Percentiles rank a stretch among this genome's conserved stretches.
phyloP scores from a whole-genome alignment of 179 eudicot genomes.

The Beta lomatogona region DNA sequence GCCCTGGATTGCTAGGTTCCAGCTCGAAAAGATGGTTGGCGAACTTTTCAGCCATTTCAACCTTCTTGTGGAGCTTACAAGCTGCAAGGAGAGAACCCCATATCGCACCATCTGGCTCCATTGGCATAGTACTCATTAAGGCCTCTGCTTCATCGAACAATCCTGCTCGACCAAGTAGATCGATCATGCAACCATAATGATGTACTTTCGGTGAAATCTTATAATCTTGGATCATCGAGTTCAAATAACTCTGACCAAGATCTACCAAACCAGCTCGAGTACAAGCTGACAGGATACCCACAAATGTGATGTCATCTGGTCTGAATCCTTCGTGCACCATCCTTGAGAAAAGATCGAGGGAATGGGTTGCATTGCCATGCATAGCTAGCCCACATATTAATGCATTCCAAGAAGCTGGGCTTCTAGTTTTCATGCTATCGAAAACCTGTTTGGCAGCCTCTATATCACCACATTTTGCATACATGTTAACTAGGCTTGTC shows the following conservation, averaged over 20 bases:
- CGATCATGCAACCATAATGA: constrained; percentile 67
- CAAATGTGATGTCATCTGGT: constrained; percentile 65
- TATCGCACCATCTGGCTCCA: constrained; percentile 59
- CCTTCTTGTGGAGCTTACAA: constrained; percentile 50
- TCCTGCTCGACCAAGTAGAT: constrained; percentile 63
- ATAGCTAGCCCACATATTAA: constrained; percentile 57
- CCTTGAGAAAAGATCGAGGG: constrained; percentile 48
- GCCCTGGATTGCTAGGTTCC: constrained; percentile 54
- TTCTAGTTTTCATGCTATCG: constrained; percentile 26
- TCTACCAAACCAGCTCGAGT: constrained; percentile 60
- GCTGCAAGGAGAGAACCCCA: constrained; percentile 69
- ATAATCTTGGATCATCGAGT: constrained; percentile 48
- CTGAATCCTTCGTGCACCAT: constrained; percentile 42
- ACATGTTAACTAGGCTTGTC: constrained; percentile 64
- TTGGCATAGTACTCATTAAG: constrained; percentile 42
- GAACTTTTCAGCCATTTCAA: constrained; percentile 49
- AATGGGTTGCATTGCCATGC: constrained; percentile 53
- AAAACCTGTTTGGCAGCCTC: constrained; percentile 57
- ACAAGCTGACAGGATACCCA: constrained; percentile 63
- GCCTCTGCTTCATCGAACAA: constrained; percentile 55
- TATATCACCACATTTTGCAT: constrained; percentile 68
- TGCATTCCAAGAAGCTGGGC: constrained; percentile 55
- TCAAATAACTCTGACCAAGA: constrained; percentile 49
- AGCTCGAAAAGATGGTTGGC: constrained; percentile 42
- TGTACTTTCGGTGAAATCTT: constrained; percentile 44